Evolutionary conservation across 805 yeast species (phyloP), one percentile per base, ranked within the genome.

Genomic region (Nakazawaea pomicola): DNA sequence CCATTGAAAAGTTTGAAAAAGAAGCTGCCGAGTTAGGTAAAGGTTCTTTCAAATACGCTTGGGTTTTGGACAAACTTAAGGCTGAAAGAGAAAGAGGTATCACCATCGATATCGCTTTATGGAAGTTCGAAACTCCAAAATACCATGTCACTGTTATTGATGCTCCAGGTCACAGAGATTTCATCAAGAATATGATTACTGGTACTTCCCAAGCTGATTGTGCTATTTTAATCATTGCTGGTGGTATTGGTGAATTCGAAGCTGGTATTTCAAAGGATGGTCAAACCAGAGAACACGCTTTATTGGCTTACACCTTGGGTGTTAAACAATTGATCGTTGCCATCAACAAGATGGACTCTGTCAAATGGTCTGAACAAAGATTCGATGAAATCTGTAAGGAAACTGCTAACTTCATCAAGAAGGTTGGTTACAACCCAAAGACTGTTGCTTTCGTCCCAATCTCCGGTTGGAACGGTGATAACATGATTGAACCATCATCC

Each of bases 21-120:
- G 96, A 89, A 75, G 96, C 96, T 64, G 95, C 93, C 64, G 95
- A 88, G 73, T 84, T 84, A 68, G 95, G 95, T 64, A 87, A 86
- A 80, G 93, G 95, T 73, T 88, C 96, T 65, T 88, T 88, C 88
- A 87, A 88, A 75, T 84, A 87, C 83, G 96, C 96, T 61, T 87
- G 96, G 96, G 95, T 88, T 60, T 79, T 88, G 71, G 96, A 88
- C 78, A 87, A 87, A 73, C 78, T 88, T 58, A 84, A 85, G 83
- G 95, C 95, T 65, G 96, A 88, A 78, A 82, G 96, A 73, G 91
- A 84, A 72, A 84, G 95, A 77, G 95, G 95, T 83, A 87, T 87
- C 78, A 87, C 95, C 67, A 87, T 87, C 62, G 95, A 87, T 70
- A 86, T 87, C 58, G 91, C 95, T 68, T 77, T 85, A 62, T 83